Evolutionary conservation across 1,284 basidiomycete species (phyloP).

Genomic region (Cutaneotrichosporon sp.): DNA sequence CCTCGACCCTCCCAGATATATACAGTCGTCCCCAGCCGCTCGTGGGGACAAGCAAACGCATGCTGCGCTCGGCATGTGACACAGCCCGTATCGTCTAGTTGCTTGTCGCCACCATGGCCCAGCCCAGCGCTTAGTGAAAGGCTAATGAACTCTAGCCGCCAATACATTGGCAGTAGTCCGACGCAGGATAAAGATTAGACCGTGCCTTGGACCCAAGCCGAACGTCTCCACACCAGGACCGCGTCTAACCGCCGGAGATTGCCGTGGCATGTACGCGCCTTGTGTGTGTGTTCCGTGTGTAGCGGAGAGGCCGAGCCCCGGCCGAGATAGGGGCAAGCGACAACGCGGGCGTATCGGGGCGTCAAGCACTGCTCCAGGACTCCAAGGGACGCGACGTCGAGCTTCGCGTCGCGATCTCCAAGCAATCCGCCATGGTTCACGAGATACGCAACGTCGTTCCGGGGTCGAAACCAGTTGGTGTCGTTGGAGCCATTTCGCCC

Average conservation of each 20-base stretch:
- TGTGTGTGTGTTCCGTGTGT: background rate
- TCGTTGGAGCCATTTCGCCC: background rate
- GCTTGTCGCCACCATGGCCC: background rate
- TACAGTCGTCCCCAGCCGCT: background rate
- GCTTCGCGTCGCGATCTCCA: background rate
- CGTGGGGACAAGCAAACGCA: conserved; percentile 1
- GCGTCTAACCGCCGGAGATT: background rate
- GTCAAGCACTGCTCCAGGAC: background rate
- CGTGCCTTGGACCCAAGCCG: conserved; percentile 2
- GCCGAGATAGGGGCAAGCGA: conserved; percentile 7
- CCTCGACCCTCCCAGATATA: background rate
- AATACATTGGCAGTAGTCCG: background rate
- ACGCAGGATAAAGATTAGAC: background rate
- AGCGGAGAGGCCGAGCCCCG: conserved; percentile 6
- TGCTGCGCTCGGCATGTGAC: conserved; percentile 7
- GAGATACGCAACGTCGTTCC: background rate
- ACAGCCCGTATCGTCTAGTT: background rate
- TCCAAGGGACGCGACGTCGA: background rate
- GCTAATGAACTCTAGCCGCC: conserved; percentile 1
- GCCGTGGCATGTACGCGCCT: conserved; percentile 3
- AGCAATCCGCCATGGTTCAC: too few species aligned
- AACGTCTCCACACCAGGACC: background rate
- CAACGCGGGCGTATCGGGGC: background rate
- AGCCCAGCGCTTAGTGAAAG: background rate
- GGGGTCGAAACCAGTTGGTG: background rate